A percentile compares a stretch with the other conserved stretches of the same genome.
These are phyloP conservation scores for Ganoderma lucidum DNA, from an alignment of 1,284 basidiomycete genomes.

Conservation along the genomic window DNA sequence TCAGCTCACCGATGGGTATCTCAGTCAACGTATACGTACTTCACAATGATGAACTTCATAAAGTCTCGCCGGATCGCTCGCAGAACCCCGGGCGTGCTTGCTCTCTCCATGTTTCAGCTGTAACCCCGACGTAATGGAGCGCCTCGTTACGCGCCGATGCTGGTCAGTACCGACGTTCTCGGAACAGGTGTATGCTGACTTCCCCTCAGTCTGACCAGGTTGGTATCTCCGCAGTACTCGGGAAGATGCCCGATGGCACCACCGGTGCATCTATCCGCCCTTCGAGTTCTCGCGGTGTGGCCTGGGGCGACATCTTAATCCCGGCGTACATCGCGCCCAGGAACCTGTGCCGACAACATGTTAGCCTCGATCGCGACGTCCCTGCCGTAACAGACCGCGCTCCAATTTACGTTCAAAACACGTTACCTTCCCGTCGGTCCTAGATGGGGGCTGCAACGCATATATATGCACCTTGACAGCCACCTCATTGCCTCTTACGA, in stretches of 20 bases:
- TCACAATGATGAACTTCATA: background rate
- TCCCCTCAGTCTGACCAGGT: background rate
- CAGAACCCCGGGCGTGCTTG: background rate
- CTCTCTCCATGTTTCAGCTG: constrained; percentile 7
- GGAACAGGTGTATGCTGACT: background rate
- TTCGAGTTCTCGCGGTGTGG: background rate
- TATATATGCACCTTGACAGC: background rate
- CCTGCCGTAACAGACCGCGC: constrained; percentile 9
- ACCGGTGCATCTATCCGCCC: background rate
- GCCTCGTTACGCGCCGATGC: background rate
- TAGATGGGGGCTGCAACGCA: background rate
- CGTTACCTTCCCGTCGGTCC: constrained; percentile 5
- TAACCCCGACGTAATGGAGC: background rate
- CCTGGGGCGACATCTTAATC: background rate
- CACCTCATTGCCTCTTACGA: background rate
- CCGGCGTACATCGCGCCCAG: background rate
- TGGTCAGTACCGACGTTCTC: background rate
- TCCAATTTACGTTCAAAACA: constrained; percentile 3
- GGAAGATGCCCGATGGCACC: background rate
- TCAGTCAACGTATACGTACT: too few relatives aligned
- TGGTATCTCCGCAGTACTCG: background rate
- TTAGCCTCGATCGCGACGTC: constrained; percentile 3
- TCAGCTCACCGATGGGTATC: too few relatives aligned
- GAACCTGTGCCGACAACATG: constrained; percentile 2
- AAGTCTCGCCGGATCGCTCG: background rate